These are phyloP conservation scores for Backusella parvicylindrica DNA, from an alignment of 192 early-diverging fungal species.

Conservation along the genomic window DNA sequence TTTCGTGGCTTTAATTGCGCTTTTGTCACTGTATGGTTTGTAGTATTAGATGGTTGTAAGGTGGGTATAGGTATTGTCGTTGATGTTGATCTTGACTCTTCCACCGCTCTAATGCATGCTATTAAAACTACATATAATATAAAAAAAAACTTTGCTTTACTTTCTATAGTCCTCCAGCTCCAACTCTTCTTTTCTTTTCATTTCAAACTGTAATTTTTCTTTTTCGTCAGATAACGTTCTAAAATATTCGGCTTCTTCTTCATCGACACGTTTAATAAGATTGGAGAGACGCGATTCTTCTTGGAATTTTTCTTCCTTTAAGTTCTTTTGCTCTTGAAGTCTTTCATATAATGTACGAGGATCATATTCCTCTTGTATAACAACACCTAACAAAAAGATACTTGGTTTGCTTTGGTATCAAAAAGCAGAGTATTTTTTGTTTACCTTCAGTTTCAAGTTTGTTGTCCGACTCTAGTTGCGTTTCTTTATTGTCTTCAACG, in stretches of 20 bases:
- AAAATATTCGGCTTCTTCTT: conserved; percentile 69
- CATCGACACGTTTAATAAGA: conserved; percentile 61
- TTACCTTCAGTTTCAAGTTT: conserved; percentile 3
- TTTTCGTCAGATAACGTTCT: conserved; percentile 52
- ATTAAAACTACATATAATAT: neutral
- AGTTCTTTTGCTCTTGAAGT: conserved; percentile 64
- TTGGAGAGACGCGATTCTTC: conserved; percentile 61
- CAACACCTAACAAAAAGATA: neutral
- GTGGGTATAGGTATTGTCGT: neutral
- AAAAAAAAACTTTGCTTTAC: conserved; percentile 22
- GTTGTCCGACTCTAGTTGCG: neutral
- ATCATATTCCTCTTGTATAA: conserved; percentile 45
- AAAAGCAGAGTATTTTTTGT: neutral
- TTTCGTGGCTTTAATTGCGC: conserved; percentile 6
- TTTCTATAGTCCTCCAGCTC: conserved; percentile 47
- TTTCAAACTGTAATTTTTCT: conserved; percentile 37
- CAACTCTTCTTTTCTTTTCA: conserved; percentile 38
- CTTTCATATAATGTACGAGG: conserved; percentile 73
- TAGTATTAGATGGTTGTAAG: neutral
- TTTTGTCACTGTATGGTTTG: neutral
- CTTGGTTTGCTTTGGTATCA: neutral
- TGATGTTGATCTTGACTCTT: conserved; percentile 2
- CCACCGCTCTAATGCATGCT: conserved; percentile 13
- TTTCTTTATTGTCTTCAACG: conserved; percentile 15
- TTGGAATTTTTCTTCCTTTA: conserved; percentile 59